Evolutionary conservation across 2,329 filamentous ascomycete species (phyloP), one percentile per base, ranked within the genome.

Genomic region (Botrytis fragariae): DNA sequence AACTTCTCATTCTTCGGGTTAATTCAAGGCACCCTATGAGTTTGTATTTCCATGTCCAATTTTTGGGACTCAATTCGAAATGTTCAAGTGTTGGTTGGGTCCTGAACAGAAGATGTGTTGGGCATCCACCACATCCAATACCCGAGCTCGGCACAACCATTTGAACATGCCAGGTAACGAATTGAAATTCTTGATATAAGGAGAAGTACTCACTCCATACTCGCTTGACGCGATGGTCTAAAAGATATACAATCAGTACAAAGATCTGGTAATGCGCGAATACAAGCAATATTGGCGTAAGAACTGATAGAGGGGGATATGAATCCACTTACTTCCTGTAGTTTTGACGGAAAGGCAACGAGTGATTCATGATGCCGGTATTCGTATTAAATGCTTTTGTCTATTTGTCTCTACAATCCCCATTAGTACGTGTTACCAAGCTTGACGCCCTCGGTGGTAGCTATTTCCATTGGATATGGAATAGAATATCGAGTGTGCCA

Each of bases 211-310:
- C 72, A 81, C 79, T 81, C 80, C 72, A 81, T 78, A 35, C 78
- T 79, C 54, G 79, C 80, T 73, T 81, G 79, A 72, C 80, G 74
- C 69, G 79, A 80, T 51, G 79, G 79, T 32, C 71, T 72, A 57
- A 10, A n/a, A 12, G 54, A 68, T 44, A 51, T 39, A 32, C 2
- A 44, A 35, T 72, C 37, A 68, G 63, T 29, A 59, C 18, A 39
- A 37, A 67, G 37, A n/a, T 72, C 70, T 32, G 45, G 12, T 2
- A 14, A 37, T 59, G 51, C 16, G 54, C 37, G 20, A 39, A 39
- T 60, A 14, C 18, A 20, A 29, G 29, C 3, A 44, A 12, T 42
- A 44, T 44, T 22, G 65, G 10, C 25, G 37, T 44, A 8, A 20
- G 37, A 25, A 25, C 29, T 32, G 18, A n/a, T 37, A 25, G 14